Evolutionary conservation across 2,329 filamentous ascomycete genomes (phyloP), one percentile per base, ranked within the genome.

Genomic region (Ceratocystis papillata): DNA sequence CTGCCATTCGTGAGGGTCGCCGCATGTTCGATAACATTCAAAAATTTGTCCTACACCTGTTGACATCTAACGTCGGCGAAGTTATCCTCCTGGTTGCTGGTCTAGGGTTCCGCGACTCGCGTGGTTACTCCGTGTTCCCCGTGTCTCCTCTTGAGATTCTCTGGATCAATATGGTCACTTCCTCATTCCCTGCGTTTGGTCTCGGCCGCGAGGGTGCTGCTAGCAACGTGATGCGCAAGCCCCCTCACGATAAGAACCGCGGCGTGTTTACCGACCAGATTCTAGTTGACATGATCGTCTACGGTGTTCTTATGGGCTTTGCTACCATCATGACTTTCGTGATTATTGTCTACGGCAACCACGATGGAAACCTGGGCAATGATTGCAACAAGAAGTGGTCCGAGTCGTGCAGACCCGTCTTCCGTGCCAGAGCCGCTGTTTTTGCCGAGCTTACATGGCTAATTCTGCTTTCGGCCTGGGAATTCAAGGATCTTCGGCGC

Each of bases 131-230:
- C 0, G 90, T 96, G 8, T 96, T 95, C 74, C 91, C 90, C 3
- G 83, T 96, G 57, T 85, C 89, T 0, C 90, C 91, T 0, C 84
- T 96, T 10, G 87, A 96, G 71, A 93, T 96, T 69, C 82, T 96
- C 67, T 96, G 90, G 90, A 90, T 96, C 74, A 96, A 96, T 75
- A 93, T 96, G 88, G 83, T 94, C 65, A 96, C 91, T 0, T 93
- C 89, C 50, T 89, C 87, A 1, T 85, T 94, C 74, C 90, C 90
- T 1, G 91, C 92, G 67, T 94, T 96, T 78, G 91, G 90, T 55
- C 83, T 96, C 0, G 90, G 90, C 22, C 87, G 90, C 70, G 90
- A 96, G 75, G 77, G 81, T 57, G 89, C 89, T 0, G 83, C 86
- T 0, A 81, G 83, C 1, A 88, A 93, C 72, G 86, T 96, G 68